Evolutionary conservation across 2,329 filamentous ascomycete genomes (phyloP).

Genomic region (Lasiodiplodia citricola): DNA sequence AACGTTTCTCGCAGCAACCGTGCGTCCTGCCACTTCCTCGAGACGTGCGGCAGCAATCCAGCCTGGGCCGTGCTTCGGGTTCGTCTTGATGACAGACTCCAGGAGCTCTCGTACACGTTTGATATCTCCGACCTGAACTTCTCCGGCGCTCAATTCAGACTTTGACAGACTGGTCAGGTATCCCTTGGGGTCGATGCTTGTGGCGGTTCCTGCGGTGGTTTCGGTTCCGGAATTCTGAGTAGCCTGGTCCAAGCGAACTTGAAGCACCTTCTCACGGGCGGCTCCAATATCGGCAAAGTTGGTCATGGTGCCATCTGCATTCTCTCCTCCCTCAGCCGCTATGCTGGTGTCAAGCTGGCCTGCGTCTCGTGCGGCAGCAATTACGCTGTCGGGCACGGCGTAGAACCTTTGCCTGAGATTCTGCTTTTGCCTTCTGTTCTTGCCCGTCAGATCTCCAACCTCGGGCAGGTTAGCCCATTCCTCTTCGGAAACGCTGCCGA

Average conservation of each 20-base stretch:
- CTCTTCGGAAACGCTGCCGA: constrained; percentile 88
- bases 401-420: constrained; percentile 85
- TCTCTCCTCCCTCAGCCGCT: constrained; percentile 69
- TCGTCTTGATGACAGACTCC: constrained; percentile 97
- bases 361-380: constrained; percentile 82
- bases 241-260: constrained; percentile 91
- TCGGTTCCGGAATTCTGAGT: constrained; percentile 73
- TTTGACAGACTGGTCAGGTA: constrained; percentile 92
- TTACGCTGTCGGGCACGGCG: constrained; percentile 93
- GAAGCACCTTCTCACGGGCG: constrained; percentile 91
- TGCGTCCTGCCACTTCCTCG: constrained; percentile 91
- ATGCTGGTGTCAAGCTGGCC: constrained; percentile 86
- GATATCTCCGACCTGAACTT: constrained; percentile 90
- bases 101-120: constrained; percentile 89
- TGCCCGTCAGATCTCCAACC: constrained; percentile 94
- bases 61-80: constrained; percentile 89
- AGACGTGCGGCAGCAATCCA: constrained; percentile 95
- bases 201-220: constrained; percentile 76
- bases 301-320: constrained; percentile 84
- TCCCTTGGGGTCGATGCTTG: constrained; percentile 91
- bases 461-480: constrained; percentile 97
- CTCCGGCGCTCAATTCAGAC: constrained; percentile 76
- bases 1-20: constrained; percentile 84
- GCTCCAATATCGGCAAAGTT: constrained; percentile 98
- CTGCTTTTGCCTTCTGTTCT: constrained; percentile 84